Base-by-base conservation (phyloP, 1,284 basidiomycete genomes). In the Pterulicium gracile region DNA sequence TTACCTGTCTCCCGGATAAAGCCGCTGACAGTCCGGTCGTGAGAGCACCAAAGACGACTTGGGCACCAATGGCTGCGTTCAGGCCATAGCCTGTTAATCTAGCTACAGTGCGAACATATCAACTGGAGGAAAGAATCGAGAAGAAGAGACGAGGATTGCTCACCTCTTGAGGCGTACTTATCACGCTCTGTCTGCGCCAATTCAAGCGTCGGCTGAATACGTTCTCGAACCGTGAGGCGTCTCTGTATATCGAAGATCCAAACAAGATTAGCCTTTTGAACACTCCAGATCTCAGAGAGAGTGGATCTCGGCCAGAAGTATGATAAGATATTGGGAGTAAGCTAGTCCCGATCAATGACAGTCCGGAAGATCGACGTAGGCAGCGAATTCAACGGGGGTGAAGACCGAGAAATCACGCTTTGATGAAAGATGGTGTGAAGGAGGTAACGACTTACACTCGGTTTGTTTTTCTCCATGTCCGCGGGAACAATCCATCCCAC, bases 1-100 rank as follows among this genome's bases (percentile, higher is more conserved):
- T 42, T 47, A 66, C 66, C 61, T 68, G 61, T 51, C 53, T 57
- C 51, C 71, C 57, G 41, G 61, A 49, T 47, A 69, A 54, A 49
- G 63, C 72, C 3, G 78, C 79, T 2, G 80, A 73, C 4, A 85
- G 54, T 0, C 72, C 81, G 0, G 82, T 85, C 7, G 79, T 84
- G 39, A 85, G 62, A 12, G 82, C 74, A 2, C 81, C 82, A 13
- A 85, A 61, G 0, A 81, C 45, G 4, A 86, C 75, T 56, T 77
- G 81, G 17, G 79, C 40, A 32, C 67, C 73, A 36, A 75, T 73
- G 2, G 73, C 73, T 12, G 62, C 50, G 54, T 84, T 85, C 23
- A 84, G 63, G 3, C 67, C 57, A 49, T 65, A 72, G 3, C 70
- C 70, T 0, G 72, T 73, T 48, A 65, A 55, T 45, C 58, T 61